These are phyloP conservation scores for Termitomyces sp. DNA, from an alignment of 768 basidiomycete species.

Conservation along the genomic window DNA sequence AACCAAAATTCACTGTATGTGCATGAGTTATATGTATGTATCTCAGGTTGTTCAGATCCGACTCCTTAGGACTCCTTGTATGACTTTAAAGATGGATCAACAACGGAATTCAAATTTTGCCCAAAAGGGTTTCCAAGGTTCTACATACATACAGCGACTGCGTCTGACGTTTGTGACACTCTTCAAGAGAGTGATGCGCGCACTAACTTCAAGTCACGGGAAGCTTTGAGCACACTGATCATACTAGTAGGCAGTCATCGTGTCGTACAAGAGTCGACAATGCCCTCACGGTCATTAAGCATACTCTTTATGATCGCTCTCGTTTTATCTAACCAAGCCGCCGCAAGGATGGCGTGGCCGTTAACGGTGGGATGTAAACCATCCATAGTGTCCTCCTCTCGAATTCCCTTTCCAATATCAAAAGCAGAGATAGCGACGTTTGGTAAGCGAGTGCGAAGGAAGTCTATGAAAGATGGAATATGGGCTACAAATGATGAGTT, in stretches of 20 bases:
- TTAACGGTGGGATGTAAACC: slow-evolving; percentile 8
- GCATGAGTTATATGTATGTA: too few relatives aligned
- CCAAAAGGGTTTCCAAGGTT: too few relatives aligned
- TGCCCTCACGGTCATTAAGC: too few relatives aligned
- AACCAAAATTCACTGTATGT: too few relatives aligned
- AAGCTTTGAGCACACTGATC: neutral
- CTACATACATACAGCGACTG: too few relatives aligned
- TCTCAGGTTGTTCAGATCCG: too few relatives aligned
- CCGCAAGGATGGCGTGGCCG: slow-evolving; percentile 3
- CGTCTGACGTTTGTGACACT: too few relatives aligned
- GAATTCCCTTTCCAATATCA: neutral
- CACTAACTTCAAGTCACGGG: too few relatives aligned
- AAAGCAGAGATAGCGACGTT: neutral
- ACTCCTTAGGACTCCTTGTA: too few relatives aligned
- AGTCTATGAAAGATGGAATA: neutral
- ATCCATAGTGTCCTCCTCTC: slow-evolving; percentile 2
- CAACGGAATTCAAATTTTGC: too few relatives aligned
- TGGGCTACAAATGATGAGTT: neutral
- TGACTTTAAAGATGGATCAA: too few relatives aligned
- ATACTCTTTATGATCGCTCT: neutral
- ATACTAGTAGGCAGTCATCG: neutral
- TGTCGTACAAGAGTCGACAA: neutral
- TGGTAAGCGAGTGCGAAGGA: neutral
- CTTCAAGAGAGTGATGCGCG: too few relatives aligned
- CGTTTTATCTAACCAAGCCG: neutral